Base-by-base conservation (phyloP, 169 alveolate genomes). In the Eimeria maxima region DNA sequence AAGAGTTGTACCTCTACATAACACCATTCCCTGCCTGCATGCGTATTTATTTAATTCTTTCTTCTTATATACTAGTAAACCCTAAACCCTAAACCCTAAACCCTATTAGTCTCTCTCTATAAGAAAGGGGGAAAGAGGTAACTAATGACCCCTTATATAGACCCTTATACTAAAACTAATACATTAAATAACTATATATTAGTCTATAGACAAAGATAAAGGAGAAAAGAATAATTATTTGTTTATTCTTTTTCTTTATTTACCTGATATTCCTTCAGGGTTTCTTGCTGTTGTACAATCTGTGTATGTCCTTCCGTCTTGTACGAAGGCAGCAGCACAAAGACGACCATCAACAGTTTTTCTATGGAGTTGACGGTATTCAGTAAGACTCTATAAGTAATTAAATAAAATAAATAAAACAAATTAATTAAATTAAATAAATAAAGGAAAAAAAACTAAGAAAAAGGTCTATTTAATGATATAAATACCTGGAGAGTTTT, bases 271-370 rank as follows among this genome's bases (percentile, higher is more conserved):
- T 55, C 99, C 99, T 76, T 98, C 99, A 5, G 99, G 99, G 47
- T 98, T 98, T 83, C 97, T 97, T 55, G 99, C 97, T 24, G 96
- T 96, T 6, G 99, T 98, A 90, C 99, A 98, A 74, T 98, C 99
- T 22, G 99, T 98, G 97, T 97, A 98, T 18, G 98, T 98, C 65
- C 97, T 97, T 38, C 98, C 99, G 80, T 98, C 98, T 67, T 98
- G 98, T 53, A 98, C 99, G 95, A 98, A 98, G 42, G 99, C 99
- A 8, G 99, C 99, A 5, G 99, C 99, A 95, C 99, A 98, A 33
- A 98, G 97, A 57, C 98, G 94, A 5, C 99, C 99, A 63, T 98
- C 98, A 3, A 98, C 97, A 60, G 99, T 98, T 96, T 98, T 98
- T 63, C 99, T 93, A 96, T 98, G 99, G 78, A 98, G 98, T 95